Evolutionary conservation across 169 alveolate species (phyloP).

Genomic region (Besnoitia besnoiti): DNA sequence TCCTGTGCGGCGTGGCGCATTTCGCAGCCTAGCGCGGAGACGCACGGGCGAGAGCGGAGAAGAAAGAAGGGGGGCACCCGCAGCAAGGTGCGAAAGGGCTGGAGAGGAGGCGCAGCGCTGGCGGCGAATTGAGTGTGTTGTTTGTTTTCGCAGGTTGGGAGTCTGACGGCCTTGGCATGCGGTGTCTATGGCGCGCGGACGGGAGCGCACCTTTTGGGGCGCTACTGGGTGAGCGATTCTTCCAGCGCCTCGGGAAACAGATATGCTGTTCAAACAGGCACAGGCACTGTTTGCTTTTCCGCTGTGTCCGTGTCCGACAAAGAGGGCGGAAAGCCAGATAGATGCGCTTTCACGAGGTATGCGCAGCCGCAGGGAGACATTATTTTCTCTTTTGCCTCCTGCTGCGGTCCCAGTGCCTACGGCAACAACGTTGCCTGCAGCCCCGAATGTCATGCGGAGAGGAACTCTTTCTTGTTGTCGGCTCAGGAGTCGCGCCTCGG

Average conservation of each 20-base stretch:
- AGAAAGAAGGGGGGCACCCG: not conserved
- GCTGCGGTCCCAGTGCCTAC: too few species aligned
- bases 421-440: too few species aligned
- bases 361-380: too few species aligned
- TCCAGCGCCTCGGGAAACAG: too few species aligned
- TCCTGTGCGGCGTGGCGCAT: too few species aligned
- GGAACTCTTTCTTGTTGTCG: too few species aligned
- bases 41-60: not conserved
- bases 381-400: too few species aligned
- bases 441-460: too few species aligned
- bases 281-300: not conserved
- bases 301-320: not conserved
- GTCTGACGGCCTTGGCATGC: slow-evolving; percentile 58
- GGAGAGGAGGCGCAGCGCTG: not conserved
- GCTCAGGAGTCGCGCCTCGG: slow-evolving; percentile 70
- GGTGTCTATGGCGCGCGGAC: slow-evolving; percentile 69
- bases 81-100: not conserved
- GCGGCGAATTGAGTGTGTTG: not conserved
- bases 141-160: slow-evolving; percentile 40
- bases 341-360: too few species aligned
- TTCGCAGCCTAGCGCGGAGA: not conserved
- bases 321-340: too few species aligned
- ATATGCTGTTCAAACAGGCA: too few species aligned
- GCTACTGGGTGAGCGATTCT: slow-evolving; percentile 25
- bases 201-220: slow-evolving; percentile 48